phyloP scores from a whole-genome alignment of 2,329 filamentous ascomycete species.

The Thielaviopsis euricoi region DNA sequence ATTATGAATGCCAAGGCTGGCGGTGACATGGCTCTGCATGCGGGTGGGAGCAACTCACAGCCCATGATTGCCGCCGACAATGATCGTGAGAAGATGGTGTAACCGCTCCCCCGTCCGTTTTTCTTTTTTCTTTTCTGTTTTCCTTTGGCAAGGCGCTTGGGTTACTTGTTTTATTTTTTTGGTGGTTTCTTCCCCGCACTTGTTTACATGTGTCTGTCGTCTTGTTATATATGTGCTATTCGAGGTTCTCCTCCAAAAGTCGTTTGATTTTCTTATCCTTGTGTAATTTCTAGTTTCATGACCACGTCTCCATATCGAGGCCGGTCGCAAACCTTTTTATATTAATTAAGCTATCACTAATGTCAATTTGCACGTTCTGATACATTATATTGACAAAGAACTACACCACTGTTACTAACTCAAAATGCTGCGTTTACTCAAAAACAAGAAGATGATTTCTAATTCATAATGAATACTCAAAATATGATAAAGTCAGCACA shows the following conservation, averaged over 20 bases:
- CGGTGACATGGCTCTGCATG: conserved; percentile 8
- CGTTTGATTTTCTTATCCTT: not conserved
- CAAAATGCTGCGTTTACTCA: not conserved
- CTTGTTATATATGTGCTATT: too few species aligned
- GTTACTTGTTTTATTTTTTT: not conserved
- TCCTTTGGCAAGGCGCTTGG: not conserved
- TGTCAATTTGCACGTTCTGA: not conserved
- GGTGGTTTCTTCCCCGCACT: not conserved
- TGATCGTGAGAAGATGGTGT: conserved; percentile 10
- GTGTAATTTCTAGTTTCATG: too few species aligned
- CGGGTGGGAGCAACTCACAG: not conserved
- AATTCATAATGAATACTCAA: not conserved
- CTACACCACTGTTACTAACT: not conserved
- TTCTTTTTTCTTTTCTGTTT: not conserved
- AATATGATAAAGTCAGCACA: not conserved
- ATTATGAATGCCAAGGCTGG: conserved; percentile 48
- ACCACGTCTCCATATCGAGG: too few species aligned
- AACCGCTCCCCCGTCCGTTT: not conserved
- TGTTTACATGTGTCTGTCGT: not conserved
- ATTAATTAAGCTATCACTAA: not conserved
- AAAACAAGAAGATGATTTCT: not conserved
- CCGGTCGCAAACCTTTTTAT: not conserved
- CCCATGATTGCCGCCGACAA: not conserved
- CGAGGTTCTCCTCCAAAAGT: not conserved
- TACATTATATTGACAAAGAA: not conserved